Evolutionary conservation across 1,284 basidiomycete genomes (phyloP).

Genomic region (Laetiporus sulphureus): DNA sequence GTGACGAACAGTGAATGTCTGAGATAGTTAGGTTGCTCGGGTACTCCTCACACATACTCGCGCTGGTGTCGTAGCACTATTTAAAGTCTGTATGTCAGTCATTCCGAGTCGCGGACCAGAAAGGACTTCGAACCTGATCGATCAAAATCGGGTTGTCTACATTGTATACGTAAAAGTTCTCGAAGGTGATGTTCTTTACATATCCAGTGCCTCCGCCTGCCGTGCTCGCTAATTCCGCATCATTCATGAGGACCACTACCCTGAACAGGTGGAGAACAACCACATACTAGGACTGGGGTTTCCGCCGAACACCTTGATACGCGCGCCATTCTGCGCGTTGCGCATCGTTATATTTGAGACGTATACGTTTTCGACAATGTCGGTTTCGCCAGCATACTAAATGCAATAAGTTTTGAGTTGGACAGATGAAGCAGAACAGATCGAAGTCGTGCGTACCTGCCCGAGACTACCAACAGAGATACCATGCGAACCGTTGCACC

Average conservation of each 20-base stretch:
- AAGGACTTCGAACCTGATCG: constrained; percentile 33
- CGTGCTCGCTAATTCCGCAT: constrained; percentile 19
- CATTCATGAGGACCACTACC: not conserved
- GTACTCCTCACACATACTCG: constrained; percentile 38
- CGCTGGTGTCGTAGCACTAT: constrained; percentile 48
- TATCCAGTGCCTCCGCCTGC: constrained; percentile 52
- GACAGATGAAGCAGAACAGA: not conserved
- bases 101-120: not conserved
- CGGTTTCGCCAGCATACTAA: constrained; percentile 54
- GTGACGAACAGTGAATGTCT: constrained; percentile 31
- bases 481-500: constrained; percentile 57
- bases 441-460: constrained; percentile 16
- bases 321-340: constrained; percentile 55
- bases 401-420: not conserved
- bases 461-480: constrained; percentile 48
- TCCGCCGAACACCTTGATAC: constrained; percentile 63
- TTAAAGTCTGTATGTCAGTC: not conserved
- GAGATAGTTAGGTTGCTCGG: constrained; percentile 45
- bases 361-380: constrained; percentile 61
- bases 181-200: constrained; percentile 51
- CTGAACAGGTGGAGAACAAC: not conserved
- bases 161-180: constrained; percentile 38
- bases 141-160: constrained; percentile 53
- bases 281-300: constrained; percentile 22
- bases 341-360: constrained; percentile 51